A percentile compares a stretch with the other conserved stretches of the same genome.
phyloP scores from a whole-genome alignment of 768 basidiomycete genomes.

The Agrocybe praecox region DNA sequence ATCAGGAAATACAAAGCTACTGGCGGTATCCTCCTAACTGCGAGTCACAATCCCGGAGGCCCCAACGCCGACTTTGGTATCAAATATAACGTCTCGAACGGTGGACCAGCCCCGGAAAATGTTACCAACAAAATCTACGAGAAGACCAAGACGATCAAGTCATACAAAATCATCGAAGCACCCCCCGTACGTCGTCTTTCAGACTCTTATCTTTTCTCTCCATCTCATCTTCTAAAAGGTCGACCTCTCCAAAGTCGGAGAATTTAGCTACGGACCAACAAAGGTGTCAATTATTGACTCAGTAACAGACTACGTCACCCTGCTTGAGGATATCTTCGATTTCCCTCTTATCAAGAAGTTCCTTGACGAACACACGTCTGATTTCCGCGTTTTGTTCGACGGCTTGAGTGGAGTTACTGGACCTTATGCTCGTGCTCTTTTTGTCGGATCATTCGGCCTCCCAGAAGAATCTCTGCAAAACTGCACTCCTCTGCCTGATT shows the following conservation, averaged over 20 bases:
- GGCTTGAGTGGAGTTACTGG: conserved; percentile 97
- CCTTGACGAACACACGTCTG: conserved; percentile 66
- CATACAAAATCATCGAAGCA: conserved; percentile 84
- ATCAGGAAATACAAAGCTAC: conserved; percentile 96
- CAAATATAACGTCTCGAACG: conserved; percentile 98
- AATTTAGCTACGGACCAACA: conserved; percentile 78
- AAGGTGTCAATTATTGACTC: conserved; percentile 93
- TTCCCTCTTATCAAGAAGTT: conserved; percentile 91
- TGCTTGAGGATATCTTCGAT: conserved; percentile 92
- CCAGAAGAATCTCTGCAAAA: conserved; percentile 85
- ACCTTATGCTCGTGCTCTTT: conserved; percentile 89
- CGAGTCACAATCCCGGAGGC: conserved; percentile 97
- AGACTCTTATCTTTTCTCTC: conserved; percentile 4
- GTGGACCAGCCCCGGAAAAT: conserved; percentile 95
- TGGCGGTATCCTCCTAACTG: conserved; percentile 96
- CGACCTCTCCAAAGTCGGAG: conserved; percentile 83
- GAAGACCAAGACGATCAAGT: conserved; percentile 82
- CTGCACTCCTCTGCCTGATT: conserved; percentile 89
- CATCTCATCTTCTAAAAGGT: conserved; percentile 46
- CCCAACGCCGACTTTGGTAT: conserved; percentile 99
- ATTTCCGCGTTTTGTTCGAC: conserved; percentile 91
- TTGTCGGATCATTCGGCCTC: conserved; percentile 82
- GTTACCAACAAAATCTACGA: conserved; percentile 97
- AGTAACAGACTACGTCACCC: conserved; percentile 82
- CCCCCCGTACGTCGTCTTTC: conserved; percentile 55